A percentile compares a stretch with the other conserved stretches of the same genome.
phyloP scores from a whole-genome alignment of 2,329 filamentous ascomycete genomes.

The Aureobasidium sp. region DNA sequence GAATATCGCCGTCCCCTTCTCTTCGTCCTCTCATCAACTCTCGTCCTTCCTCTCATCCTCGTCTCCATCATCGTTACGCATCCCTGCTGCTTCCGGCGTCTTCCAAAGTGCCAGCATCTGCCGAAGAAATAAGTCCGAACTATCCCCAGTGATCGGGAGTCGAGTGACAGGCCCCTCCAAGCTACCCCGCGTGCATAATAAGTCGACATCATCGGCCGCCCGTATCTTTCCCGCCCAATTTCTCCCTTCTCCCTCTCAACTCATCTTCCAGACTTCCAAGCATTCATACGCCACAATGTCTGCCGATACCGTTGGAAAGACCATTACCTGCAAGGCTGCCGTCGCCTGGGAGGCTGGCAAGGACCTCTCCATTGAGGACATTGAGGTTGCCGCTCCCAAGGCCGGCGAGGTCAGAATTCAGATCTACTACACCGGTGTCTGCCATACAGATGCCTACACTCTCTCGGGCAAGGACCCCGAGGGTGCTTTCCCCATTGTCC shows the following conservation, averaged over 20 bases:
- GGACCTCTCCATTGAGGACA: slow-evolving; percentile 79
- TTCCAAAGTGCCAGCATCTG: not conserved
- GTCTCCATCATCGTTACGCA: not conserved
- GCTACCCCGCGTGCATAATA: slow-evolving; percentile 16
- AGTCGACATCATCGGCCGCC: slow-evolving; percentile 14
- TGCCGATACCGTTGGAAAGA: slow-evolving; percentile 59
- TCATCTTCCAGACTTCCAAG: slow-evolving; percentile 12
- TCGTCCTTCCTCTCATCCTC: not conserved
- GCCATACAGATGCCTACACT: slow-evolving; percentile 97
- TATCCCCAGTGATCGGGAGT: slow-evolving; percentile 12
- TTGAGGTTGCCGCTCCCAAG: slow-evolving; percentile 83
- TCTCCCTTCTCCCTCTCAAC: slow-evolving; percentile 10
- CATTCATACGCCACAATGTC: slow-evolving; percentile 36
- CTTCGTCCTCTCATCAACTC: slow-evolving; percentile 1
- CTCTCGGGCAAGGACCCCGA: slow-evolving; percentile 95
- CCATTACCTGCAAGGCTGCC: slow-evolving; percentile 83
- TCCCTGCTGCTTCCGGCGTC: not conserved
- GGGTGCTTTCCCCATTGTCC: slow-evolving; percentile 81
- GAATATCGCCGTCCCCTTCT: not conserved
- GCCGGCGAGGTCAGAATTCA: slow-evolving; percentile 95
- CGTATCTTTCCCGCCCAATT: slow-evolving; percentile 10
- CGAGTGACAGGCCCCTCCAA: slow-evolving; percentile 9
- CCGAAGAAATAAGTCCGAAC: slow-evolving; percentile 7
- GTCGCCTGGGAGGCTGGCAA: slow-evolving; percentile 96
- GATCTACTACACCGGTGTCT: slow-evolving; percentile 97